Evolutionary conservation across 2,329 filamentous ascomycete species (phyloP).

Genomic region (Alternaria dauci): DNA sequence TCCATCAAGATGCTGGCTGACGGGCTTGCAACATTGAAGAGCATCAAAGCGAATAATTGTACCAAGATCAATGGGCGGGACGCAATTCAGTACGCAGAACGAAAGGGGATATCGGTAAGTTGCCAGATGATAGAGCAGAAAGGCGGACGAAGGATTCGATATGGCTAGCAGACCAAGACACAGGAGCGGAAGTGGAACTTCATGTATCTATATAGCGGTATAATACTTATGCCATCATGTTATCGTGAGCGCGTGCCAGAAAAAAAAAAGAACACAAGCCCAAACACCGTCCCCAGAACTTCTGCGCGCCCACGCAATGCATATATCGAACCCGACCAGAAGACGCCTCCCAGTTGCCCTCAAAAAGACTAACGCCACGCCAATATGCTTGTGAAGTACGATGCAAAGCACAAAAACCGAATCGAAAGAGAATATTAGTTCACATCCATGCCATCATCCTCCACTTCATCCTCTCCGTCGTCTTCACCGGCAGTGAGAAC

Average conservation of each 20-base stretch:
- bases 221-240: slow-evolving; percentile 11
- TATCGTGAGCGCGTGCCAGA: slow-evolving; percentile 4
- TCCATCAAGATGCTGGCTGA: slow-evolving; percentile 51
- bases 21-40: slow-evolving; percentile 33
- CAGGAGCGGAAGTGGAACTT: background rate
- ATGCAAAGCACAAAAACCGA: background rate
- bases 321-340: slow-evolving; percentile 1
- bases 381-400: slow-evolving; percentile 20
- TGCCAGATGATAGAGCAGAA: slow-evolving; percentile 30
- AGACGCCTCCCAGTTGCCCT: slow-evolving; percentile 2
- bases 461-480: slow-evolving; percentile 54
- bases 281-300: slow-evolving; percentile 1
- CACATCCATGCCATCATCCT: slow-evolving; percentile 55
- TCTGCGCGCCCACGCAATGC: slow-evolving; percentile 20
- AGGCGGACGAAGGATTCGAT: slow-evolving; percentile 24
- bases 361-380: slow-evolving; percentile 26
- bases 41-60: slow-evolving; percentile 49
- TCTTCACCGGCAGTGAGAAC: slow-evolving; percentile 52
- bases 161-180: slow-evolving; percentile 8
- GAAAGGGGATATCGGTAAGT: slow-evolving; percentile 41
- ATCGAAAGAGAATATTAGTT: slow-evolving; percentile 30
- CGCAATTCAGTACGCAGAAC: slow-evolving; percentile 53
- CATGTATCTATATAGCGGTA: slow-evolving; percentile 8
- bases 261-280: background rate
- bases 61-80: slow-evolving; percentile 46